Conservation (phyloP, 371 early-diverging fungal species). For the Lichtheimia corymbifera region DNA sequence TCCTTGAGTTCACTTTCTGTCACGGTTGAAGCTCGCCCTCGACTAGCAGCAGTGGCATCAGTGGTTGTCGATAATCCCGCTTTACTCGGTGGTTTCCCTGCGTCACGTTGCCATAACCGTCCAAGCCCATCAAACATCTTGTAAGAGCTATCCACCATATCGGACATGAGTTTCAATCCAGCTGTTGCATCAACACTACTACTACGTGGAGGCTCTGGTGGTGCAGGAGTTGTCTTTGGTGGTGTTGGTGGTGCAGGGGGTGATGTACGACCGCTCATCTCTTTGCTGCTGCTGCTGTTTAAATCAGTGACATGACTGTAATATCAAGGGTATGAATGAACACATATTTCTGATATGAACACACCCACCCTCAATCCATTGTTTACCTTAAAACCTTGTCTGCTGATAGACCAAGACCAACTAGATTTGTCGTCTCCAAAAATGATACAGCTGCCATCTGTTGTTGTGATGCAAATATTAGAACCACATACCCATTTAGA, state of each 20-base stretch:
- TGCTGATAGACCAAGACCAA: constrained; percentile 49
- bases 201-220: neutral
- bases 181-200: constrained; percentile 10
- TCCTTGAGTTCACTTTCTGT: constrained; percentile 33
- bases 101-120: constrained; percentile 44
- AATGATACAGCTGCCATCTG: constrained; percentile 51
- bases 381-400: constrained; percentile 40
- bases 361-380: too few species aligned
- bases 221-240: neutral
- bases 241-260: constrained; percentile 1
- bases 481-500: neutral
- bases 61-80: neutral
- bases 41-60: constrained; percentile 7
- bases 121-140: constrained; percentile 48
- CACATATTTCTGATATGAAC: neutral
- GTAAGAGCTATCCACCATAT: constrained; percentile 46
- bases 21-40: constrained; percentile 10
- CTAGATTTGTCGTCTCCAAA: constrained; percentile 48
- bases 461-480: neutral
- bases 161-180: constrained; percentile 43
- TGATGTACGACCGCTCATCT: too few species aligned
- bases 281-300: too few species aligned
- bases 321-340: neutral
- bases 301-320: constrained; percentile 40
- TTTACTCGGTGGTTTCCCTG: neutral